These are phyloP conservation scores for Chlamydomonas schloesseri DNA, from an alignment of 139 green algal species.

Conservation along the genomic window DNA sequence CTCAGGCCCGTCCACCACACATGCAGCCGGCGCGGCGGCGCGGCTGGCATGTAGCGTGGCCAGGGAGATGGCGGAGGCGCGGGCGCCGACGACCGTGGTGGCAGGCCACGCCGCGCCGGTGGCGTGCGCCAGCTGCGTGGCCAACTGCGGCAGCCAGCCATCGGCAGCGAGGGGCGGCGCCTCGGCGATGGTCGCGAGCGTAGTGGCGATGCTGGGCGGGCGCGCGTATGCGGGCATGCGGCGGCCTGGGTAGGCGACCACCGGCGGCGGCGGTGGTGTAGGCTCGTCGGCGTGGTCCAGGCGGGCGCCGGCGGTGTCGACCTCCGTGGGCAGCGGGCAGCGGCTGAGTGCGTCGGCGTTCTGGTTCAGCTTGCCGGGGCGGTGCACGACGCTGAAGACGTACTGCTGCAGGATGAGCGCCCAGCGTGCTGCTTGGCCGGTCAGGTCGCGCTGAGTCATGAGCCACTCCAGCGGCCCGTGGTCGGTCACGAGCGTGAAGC, in stretches of 20 bases:
- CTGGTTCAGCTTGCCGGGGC: conserved; percentile 9
- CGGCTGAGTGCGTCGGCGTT: conserved; percentile 40
- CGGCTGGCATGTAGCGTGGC: too few species aligned
- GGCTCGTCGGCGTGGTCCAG: not conserved
- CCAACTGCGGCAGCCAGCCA: not conserved
- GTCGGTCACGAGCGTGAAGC: conserved; percentile 52
- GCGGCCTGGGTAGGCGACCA: not conserved
- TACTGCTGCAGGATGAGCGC: conserved; percentile 43
- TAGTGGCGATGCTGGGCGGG: not conserved
- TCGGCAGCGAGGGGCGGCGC: not conserved
- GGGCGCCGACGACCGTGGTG: too few species aligned
- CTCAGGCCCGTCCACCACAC: too few species aligned
- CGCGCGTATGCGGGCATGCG: not conserved
- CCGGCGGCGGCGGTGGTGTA: not conserved
- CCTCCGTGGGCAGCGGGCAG: not conserved
- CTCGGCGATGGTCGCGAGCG: not conserved
- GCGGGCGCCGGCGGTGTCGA: not conserved
- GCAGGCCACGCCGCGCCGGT: too few species aligned
- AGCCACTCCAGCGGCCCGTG: conserved; percentile 52
- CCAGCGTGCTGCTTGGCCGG: conserved; percentile 51
- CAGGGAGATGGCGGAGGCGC: too few species aligned
- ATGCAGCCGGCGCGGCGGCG: too few species aligned
- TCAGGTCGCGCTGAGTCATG: conserved; percentile 22
- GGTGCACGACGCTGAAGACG: conserved; percentile 30
- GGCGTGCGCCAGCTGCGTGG: not conserved